Conservation (phyloP, 1,284 basidiomycete genomes). For the Puccinia horiana region DNA sequence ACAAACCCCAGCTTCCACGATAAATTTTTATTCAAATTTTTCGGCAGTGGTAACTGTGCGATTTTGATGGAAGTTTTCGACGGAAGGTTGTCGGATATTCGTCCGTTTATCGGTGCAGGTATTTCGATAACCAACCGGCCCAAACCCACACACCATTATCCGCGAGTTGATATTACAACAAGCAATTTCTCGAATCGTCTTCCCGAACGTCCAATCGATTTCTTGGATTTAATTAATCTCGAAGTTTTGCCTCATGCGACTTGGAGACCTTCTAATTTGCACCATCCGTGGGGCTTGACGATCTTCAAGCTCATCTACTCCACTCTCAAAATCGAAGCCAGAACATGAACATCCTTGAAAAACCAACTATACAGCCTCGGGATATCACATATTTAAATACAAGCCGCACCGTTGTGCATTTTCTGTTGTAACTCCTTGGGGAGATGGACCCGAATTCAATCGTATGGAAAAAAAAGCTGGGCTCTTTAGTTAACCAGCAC, state of each 20-base stretch:
- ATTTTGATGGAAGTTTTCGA: constrained; percentile 29
- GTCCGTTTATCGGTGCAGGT: constrained; percentile 23
- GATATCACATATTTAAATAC: neutral
- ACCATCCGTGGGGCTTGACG: constrained; percentile 25
- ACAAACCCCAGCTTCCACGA: constrained; percentile 31
- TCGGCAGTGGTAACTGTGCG: constrained; percentile 39
- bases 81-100: constrained; percentile 16
- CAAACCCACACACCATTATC: neutral
- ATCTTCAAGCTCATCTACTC: constrained; percentile 29
- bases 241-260: constrained; percentile 14
- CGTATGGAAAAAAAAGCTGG: neutral
- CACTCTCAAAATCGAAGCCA: constrained; percentile 32
- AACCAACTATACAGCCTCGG: too few relatives aligned
- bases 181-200: too few relatives aligned
- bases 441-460: neutral
- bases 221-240: neutral
- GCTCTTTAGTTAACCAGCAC: neutral
- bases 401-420: neutral
- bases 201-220: neutral
- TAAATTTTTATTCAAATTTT: constrained; percentile 17
- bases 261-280: constrained; percentile 25
- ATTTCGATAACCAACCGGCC: neutral
- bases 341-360: constrained; percentile 1
- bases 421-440: neutral
- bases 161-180: neutral